These are phyloP conservation scores for Phytophthora litchii DNA, from an alignment of 352 stramenopile genomes.

Conservation along the genomic window DNA sequence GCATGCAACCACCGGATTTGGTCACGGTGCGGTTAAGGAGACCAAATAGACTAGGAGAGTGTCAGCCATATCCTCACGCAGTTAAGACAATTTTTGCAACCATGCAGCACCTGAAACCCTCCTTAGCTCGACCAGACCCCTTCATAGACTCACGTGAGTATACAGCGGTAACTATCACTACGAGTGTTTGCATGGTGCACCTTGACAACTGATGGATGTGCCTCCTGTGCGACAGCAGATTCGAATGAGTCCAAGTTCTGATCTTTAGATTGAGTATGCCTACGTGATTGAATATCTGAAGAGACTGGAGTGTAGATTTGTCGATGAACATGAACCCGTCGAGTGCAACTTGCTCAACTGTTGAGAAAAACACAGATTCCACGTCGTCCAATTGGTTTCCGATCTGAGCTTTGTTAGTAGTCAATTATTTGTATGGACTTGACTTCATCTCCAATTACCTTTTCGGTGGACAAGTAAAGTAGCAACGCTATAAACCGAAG, in stretches of 20 bases:
- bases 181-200: conserved; percentile 26
- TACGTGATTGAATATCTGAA: conserved; percentile 88
- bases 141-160: conserved; percentile 19
- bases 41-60: conserved; percentile 62
- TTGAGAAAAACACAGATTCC: conserved; percentile 56
- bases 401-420: conserved; percentile 51
- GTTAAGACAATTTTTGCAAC: background rate
- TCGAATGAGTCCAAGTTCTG: conserved; percentile 8
- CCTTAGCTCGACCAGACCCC: conserved; percentile 76
- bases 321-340: conserved; percentile 87
- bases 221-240: conserved; percentile 49
- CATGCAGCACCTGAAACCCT: conserved; percentile 75
- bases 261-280: background rate
- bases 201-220: conserved; percentile 80
- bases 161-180: background rate
- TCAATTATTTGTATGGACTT: background rate
- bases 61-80: conserved; percentile 1
- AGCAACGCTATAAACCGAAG: conserved; percentile 57
- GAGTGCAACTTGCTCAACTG: conserved; percentile 68
- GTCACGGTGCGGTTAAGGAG: conserved; percentile 84
- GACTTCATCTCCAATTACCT: conserved; percentile 40
- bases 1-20: conserved; percentile 58
- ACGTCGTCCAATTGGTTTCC: conserved; percentile 79
- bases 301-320: conserved; percentile 62
- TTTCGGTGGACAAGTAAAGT: conserved; percentile 67